phyloP scores from a whole-genome alignment of 768 basidiomycete species.

The Fibroporia radiculosa region DNA sequence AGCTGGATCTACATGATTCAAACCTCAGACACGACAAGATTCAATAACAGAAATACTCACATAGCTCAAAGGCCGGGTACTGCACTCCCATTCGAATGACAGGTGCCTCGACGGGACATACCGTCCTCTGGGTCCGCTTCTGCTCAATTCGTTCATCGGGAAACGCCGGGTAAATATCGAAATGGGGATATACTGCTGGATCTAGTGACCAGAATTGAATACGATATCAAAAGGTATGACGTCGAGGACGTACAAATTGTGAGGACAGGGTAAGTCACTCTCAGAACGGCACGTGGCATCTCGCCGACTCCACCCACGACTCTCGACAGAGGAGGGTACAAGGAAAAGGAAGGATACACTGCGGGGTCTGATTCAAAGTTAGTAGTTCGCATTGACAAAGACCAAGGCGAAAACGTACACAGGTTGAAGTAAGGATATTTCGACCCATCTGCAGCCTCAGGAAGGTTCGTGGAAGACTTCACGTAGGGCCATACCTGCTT shows the following conservation, averaged over 20 bases:
- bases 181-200: conserved; percentile 19
- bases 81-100: neutral
- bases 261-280: conserved; percentile 12
- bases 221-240: neutral
- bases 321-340: conserved; percentile 19
- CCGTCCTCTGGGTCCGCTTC: neutral
- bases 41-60: conserved; percentile 7
- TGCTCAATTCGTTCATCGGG: neutral
- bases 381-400: neutral
- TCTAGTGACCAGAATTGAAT: conserved; percentile 10
- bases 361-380: conserved; percentile 31
- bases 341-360: conserved; percentile 25
- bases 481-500: conserved; percentile 15
- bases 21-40: too few relatives aligned
- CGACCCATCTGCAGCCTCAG: neutral
- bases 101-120: neutral
- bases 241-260: conserved; percentile 11
- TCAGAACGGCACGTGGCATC: conserved; percentile 1
- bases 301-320: conserved; percentile 5
- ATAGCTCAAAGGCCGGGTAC: conserved; percentile 23
- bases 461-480: neutral
- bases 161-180: conserved; percentile 20
- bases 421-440: conserved; percentile 28
- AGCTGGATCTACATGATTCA: conserved; percentile 33
- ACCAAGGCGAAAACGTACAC: conserved; percentile 13